Conservation (phyloP, 768 basidiomycete genomes). For the Mycena sanguinolenta region DNA sequence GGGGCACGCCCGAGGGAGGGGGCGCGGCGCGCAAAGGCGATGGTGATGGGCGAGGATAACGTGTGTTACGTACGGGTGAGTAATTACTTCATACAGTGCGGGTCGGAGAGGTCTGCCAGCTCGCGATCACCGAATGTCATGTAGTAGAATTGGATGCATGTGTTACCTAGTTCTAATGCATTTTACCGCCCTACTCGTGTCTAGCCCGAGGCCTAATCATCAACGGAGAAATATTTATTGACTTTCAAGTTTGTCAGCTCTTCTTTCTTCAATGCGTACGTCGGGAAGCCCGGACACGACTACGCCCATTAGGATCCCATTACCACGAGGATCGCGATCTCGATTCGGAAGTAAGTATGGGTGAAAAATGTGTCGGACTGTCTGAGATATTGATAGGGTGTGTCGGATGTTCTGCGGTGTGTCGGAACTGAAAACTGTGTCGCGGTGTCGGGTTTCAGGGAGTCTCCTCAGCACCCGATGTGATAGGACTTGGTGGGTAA, state of each 20-base stretch:
- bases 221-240: not conserved
- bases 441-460: slow-evolving; percentile 1
- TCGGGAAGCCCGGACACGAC: not conserved
- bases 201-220: not conserved
- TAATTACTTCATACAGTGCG: not conserved
- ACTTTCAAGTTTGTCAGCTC: not conserved
- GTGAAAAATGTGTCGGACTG: not conserved
- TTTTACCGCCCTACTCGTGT: not conserved
- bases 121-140: slow-evolving; percentile 3
- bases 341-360: slow-evolving; percentile 3
- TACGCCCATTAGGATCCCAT: slow-evolving; percentile 1
- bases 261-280: slow-evolving; percentile 5
- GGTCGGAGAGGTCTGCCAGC: not conserved
- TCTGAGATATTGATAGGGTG: not conserved
- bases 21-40: not conserved
- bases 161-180: slow-evolving; percentile 2
- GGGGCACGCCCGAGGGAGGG: not conserved
- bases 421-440: not conserved
- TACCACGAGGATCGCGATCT: slow-evolving; percentile 1
- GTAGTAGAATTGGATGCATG: not conserved
- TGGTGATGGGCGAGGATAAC: slow-evolving; percentile 1
- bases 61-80: too few relatives aligned
- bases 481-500: not conserved
- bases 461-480: too few relatives aligned
- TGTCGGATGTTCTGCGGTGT: slow-evolving; percentile 1